phyloP scores from a whole-genome alignment of 768 basidiomycete genomes.

The Collybia sp. region DNA sequence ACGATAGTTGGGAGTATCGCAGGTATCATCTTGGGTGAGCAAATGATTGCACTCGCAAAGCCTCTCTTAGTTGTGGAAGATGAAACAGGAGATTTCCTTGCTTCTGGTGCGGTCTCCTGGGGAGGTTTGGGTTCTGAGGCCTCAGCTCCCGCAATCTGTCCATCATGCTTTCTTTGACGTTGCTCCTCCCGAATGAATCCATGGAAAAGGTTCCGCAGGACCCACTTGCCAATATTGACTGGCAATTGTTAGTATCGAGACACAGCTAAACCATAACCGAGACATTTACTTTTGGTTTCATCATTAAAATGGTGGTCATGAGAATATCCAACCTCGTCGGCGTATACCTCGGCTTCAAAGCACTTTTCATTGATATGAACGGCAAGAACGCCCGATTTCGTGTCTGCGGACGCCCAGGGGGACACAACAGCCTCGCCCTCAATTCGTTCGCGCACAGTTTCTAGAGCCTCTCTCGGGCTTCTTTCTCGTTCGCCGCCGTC shows the following conservation, averaged over 20 bases:
- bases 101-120: no score
- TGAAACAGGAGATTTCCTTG: no score
- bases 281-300: conserved; percentile 71
- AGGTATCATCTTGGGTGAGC: conserved; percentile 62
- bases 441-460: conserved; percentile 84
- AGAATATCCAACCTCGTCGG: conserved; percentile 80
- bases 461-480: conserved; percentile 80
- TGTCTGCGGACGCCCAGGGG: conserved; percentile 86
- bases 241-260: background rate
- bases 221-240: conserved; percentile 95
- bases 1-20: conserved; percentile 51
- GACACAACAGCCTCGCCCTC: conserved; percentile 89
- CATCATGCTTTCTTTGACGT: conserved; percentile 12
- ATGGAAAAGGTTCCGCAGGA: conserved; percentile 78
- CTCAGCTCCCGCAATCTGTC: no score
- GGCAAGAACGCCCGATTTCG: conserved; percentile 82
- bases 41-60: conserved; percentile 44
- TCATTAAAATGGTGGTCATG: conserved; percentile 61
- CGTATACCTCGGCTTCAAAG: conserved; percentile 94
- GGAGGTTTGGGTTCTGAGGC: no score
- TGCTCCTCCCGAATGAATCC: conserved; percentile 74
- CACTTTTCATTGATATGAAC: conserved; percentile 84
- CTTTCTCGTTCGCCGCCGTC: conserved; percentile 37
- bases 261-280: conserved; percentile 2
- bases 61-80: no score